phyloP scores from a whole-genome alignment of 352 stramenopile species.

The Phytophthora litchii region DNA sequence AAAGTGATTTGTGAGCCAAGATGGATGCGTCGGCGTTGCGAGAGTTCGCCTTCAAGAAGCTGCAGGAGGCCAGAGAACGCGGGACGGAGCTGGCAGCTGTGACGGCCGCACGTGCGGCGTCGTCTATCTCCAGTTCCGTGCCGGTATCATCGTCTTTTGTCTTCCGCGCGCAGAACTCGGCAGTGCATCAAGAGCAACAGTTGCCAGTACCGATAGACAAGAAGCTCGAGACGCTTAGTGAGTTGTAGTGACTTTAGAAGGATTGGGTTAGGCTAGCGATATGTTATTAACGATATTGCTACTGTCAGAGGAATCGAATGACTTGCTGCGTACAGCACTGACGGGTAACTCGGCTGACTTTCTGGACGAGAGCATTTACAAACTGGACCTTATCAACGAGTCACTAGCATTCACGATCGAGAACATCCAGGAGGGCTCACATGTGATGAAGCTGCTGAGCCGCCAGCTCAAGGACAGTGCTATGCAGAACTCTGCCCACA shows the following conservation, averaged over 20 bases:
- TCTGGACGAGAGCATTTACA: slow-evolving; percentile 60
- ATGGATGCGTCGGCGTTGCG: slow-evolving; percentile 76
- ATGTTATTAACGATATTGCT: slow-evolving; percentile 7
- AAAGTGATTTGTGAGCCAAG: slow-evolving; percentile 5
- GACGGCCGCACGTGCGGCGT: slow-evolving; percentile 50
- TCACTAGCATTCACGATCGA: slow-evolving; percentile 83
- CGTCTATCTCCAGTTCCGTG: slow-evolving; percentile 60
- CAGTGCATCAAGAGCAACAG: slow-evolving; percentile 14
- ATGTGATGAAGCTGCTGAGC: slow-evolving; percentile 75
- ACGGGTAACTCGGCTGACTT: slow-evolving; percentile 37
- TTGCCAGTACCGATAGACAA: slow-evolving; percentile 19
- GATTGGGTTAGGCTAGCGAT: background rate
- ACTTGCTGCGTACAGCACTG: slow-evolving; percentile 42
- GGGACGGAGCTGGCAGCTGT: slow-evolving; percentile 63
- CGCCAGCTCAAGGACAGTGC: slow-evolving; percentile 67
- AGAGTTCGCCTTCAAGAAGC: slow-evolving; percentile 79
- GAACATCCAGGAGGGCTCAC: slow-evolving; percentile 76
- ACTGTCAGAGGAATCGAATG: slow-evolving; percentile 50
- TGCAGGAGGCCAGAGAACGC: slow-evolving; percentile 68
- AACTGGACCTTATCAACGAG: slow-evolving; percentile 83
- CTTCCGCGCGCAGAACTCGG: slow-evolving; percentile 43
- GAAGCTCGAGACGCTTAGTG: slow-evolving; percentile 33
- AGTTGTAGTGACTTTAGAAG: background rate
- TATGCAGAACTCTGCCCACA: slow-evolving; percentile 45
- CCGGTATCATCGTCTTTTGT: slow-evolving; percentile 43